These are phyloP conservation scores for Talaromyces piceae DNA, from an alignment of 2,329 filamentous ascomycete species.

Conservation along the genomic window DNA sequence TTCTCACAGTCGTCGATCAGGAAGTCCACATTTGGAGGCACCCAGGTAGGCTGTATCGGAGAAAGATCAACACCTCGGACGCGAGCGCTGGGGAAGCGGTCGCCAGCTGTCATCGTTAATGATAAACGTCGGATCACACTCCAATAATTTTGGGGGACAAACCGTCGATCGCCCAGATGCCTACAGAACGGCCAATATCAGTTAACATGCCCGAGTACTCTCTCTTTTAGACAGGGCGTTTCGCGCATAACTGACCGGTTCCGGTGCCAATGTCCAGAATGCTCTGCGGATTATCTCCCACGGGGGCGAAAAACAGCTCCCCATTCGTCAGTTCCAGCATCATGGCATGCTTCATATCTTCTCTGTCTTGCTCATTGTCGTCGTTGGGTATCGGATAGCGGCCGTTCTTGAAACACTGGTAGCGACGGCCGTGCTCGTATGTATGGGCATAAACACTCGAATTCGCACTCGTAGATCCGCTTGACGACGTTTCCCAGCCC, in stretches of 20 bases:
- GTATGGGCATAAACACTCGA: conserved; percentile 9
- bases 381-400: conserved; percentile 11
- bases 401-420: conserved; percentile 9
- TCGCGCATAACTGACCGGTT: conserved; percentile 20
- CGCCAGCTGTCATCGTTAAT: conserved; percentile 5
- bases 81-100: conserved; percentile 8
- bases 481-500: not conserved
- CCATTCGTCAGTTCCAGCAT: conserved; percentile 11
- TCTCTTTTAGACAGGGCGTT: not conserved
- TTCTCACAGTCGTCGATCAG: conserved; percentile 9
- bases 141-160: no score
- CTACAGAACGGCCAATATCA: not conserved
- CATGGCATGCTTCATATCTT: conserved; percentile 11
- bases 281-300: conserved; percentile 4
- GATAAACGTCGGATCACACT: not conserved
- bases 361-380: conserved; percentile 10
- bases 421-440: conserved; percentile 8
- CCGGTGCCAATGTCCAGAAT: conserved; percentile 12
- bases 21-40: conserved; percentile 11
- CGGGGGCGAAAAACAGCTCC: conserved; percentile 6
- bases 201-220: conserved; percentile 18
- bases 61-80: conserved; percentile 41
- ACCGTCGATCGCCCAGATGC: conserved; percentile 10
- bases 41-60: conserved; percentile 10
- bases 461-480: conserved; percentile 5